Evolutionary conservation across 2,329 filamentous ascomycete genomes (phyloP).

Genomic region (Zymoseptoria ardabiliae): DNA sequence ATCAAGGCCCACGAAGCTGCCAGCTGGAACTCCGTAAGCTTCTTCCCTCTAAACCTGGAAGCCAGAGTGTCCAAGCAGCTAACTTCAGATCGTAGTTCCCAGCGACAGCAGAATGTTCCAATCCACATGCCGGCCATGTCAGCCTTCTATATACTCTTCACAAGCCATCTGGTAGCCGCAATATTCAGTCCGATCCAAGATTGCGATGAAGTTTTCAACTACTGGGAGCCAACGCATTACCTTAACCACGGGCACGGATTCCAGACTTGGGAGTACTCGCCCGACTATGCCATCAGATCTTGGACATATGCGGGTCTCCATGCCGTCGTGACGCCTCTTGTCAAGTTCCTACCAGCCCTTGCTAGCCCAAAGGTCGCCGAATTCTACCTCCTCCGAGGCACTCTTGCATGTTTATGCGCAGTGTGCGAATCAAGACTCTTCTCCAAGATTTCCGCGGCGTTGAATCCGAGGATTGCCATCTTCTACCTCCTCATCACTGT

Average conservation of each 20-base stretch:
- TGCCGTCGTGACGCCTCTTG: slow-evolving; percentile 61
- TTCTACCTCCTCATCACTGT: slow-evolving; percentile 73
- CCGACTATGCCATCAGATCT: slow-evolving; percentile 86
- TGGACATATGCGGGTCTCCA: slow-evolving; percentile 87
- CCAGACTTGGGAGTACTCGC: slow-evolving; percentile 98
- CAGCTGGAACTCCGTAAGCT: slow-evolving; percentile 11
- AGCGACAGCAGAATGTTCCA: slow-evolving; percentile 7
- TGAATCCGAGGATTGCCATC: slow-evolving; percentile 77
- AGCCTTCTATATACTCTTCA: slow-evolving; percentile 74
- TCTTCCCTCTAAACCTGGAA: neutral
- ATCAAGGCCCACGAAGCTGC: slow-evolving; percentile 16
- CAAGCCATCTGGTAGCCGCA: slow-evolving; percentile 67
- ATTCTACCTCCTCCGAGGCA: slow-evolving; percentile 79
- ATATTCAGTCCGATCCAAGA: slow-evolving; percentile 87
- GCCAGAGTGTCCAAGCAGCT: neutral
- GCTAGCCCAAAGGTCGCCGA: slow-evolving; percentile 47
- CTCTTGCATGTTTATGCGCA: slow-evolving; percentile 69
- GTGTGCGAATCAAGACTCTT: slow-evolving; percentile 76
- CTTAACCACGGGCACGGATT: slow-evolving; percentile 85
- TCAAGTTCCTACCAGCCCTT: slow-evolving; percentile 46
- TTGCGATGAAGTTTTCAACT: slow-evolving; percentile 98
- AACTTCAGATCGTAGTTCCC: neutral
- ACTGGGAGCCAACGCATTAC: slow-evolving; percentile 97
- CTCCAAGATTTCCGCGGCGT: slow-evolving; percentile 63
- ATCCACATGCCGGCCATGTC: slow-evolving; percentile 52